phyloP scores from a whole-genome alignment of 108 stramenopile genomes.

The Schizochytrium sp. region DNA sequence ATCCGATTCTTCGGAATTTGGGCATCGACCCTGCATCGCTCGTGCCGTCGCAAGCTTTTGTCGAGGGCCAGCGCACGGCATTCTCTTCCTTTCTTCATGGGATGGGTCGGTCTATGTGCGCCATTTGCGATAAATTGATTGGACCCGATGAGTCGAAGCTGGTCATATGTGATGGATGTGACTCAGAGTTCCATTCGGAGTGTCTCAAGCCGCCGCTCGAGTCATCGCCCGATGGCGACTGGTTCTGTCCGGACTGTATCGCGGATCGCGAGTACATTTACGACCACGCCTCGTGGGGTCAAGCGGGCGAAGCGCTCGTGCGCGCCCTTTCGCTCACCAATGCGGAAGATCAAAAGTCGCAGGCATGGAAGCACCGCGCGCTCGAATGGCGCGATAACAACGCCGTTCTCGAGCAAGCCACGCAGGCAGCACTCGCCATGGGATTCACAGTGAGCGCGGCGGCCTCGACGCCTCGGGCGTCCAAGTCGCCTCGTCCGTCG shows the following conservation, averaged over 20 bases:
- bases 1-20: neutral
- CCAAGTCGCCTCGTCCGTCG: neutral
- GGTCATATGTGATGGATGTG: neutral
- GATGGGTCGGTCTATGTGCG: neutral
- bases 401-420: neutral
- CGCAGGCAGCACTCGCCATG: neutral
- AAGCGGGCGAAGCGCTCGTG: neutral
- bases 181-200: neutral
- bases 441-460: neutral
- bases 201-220: neutral
- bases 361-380: neutral
- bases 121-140: too few species aligned
- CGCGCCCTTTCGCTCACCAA: neutral
- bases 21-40: neutral
- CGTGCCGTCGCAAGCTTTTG: neutral
- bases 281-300: neutral
- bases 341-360: too few species aligned
- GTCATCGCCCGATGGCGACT: neutral
- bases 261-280: slow-evolving; percentile 9
- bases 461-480: neutral
- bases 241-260: neutral
- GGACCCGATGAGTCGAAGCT: neutral
- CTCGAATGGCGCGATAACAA: neutral
- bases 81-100: neutral
- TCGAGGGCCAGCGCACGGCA: neutral